Evolutionary conservation across 192 early-diverging fungal species (phyloP), one percentile per base, ranked within the genome.

Genomic region (Lobosporangium transversale): DNA sequence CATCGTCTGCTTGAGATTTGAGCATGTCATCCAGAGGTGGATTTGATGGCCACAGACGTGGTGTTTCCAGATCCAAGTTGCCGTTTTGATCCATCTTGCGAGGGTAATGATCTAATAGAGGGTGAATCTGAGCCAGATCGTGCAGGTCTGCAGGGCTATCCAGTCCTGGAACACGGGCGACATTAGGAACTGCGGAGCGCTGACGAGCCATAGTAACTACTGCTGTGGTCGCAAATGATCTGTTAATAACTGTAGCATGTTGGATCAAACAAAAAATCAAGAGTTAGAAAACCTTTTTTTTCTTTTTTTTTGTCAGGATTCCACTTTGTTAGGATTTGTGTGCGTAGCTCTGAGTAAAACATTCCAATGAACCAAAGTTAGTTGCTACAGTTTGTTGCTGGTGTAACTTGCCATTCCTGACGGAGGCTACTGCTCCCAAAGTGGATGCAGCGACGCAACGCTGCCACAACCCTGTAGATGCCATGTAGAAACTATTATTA

Each of bases 21-120:
- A 76, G 63, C 64, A 76, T 61, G 32, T 76, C 64, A 35, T 76
- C 73, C 57, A 76, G 48, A 24, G 73, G 73, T n/a, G 73, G 64
- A 24, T 62, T 50, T 4, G 51, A 50, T 12, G 73, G 42, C 73
- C 73, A 76, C n/a, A 62, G 63, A 10, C 27, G 27, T 11, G 37
- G 43, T 6, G 73, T 67, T 17, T 48, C 73, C 33, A 76, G 53
- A 24, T 76, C 21, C 36, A 76, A 21, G 29, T 23, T 32, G 20
- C 73, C 73, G 1, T 76, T 65, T 23, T 62, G 43, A 57, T 66
- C 58, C 17, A 51, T 44, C 53, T 59, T 56, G 53, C 73, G 73
- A 8, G 73, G 73, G 59, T 76, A 76, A 32, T 76, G 73, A 29
- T 76, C 73, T 23, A 76, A 56, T 23, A 76, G 37, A 31, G 73